A percentile compares a stretch with the other conserved stretches of the same genome.
phyloP scores from a whole-genome alignment of 768 basidiomycete genomes.

The Lepiota venenata region DNA sequence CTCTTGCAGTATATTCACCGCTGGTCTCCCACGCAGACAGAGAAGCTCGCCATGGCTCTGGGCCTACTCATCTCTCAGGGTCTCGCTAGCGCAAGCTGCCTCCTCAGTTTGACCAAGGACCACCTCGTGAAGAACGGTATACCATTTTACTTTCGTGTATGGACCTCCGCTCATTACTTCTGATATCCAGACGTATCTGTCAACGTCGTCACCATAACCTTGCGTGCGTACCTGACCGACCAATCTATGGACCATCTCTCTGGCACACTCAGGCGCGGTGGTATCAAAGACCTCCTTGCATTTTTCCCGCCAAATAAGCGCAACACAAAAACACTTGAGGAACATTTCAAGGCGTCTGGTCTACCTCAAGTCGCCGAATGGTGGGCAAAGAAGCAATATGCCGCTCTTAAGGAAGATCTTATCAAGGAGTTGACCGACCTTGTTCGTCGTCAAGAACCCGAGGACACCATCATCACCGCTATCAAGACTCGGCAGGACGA shows the following conservation, averaged over 20 bases:
- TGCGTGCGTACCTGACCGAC: constrained; percentile 77
- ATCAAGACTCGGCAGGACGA: constrained; percentile 75
- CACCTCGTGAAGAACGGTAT: constrained; percentile 93
- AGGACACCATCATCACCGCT: constrained; percentile 67
- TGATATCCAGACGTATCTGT: constrained; percentile 64
- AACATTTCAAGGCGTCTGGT: constrained; percentile 81
- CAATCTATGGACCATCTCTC: constrained; percentile 91
- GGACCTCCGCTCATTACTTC: constrained; percentile 2
- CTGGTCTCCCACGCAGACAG: constrained; percentile 73
- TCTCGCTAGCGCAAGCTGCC: constrained; percentile 71
- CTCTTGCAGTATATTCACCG: constrained; percentile 88
- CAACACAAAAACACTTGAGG: constrained; percentile 69
- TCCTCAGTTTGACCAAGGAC: constrained; percentile 85
- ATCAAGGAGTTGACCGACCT: constrained; percentile 65
- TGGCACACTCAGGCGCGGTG: constrained; percentile 74
- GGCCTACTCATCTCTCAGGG: constrained; percentile 86
- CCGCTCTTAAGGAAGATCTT: constrained; percentile 76
- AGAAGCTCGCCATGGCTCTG: constrained; percentile 79
- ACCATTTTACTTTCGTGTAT: constrained; percentile 12
- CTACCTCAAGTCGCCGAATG: constrained; percentile 84
- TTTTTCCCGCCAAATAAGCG: constrained; percentile 90
- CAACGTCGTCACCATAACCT: constrained; percentile 70
- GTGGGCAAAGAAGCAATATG: constrained; percentile 90
- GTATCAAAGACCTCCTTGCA: constrained; percentile 77
- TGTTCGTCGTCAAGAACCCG: constrained; percentile 64